A percentile compares a stretch with the other conserved stretches of the same genome.
Conservation (phyloP, 75 land plant genomes). For the Isoetes taiwanensis region DNA sequence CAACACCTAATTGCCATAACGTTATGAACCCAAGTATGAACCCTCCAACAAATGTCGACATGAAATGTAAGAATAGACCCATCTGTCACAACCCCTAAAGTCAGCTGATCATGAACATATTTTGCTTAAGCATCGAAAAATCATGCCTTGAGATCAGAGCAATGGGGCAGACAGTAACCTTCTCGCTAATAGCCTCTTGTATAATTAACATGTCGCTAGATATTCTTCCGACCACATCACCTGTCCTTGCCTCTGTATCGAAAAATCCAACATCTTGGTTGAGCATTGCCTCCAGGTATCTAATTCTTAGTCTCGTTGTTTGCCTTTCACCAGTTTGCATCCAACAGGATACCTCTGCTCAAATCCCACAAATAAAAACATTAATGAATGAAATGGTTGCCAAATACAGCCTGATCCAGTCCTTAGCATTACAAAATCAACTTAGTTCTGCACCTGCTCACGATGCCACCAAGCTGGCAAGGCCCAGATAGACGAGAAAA, state of each 20-base stretch:
- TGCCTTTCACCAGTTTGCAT: constrained; percentile 1
- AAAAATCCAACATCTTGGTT: background rate
- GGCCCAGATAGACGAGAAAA: no score
- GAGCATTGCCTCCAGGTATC: background rate
- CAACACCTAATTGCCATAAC: background rate
- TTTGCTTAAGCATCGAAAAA: background rate
- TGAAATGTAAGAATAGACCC: background rate
- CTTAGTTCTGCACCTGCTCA: no score
- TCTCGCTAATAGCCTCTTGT: constrained; percentile 6
- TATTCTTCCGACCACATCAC: background rate
- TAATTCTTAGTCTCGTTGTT: background rate
- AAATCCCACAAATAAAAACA: background rate
- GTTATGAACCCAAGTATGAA: background rate
- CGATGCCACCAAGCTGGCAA: no score
- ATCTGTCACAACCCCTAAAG: no score
- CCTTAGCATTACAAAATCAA: no score
- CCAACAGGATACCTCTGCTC: constrained; percentile 2
- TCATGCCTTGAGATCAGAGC: no score
- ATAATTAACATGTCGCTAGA: constrained; percentile 1
- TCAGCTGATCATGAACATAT: no score
- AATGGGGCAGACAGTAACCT: background rate
- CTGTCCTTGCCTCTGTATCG: background rate
- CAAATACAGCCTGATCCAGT: no score
- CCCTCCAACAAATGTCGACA: constrained; percentile 1
- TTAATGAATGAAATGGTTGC: no score